These are phyloP conservation scores for Suhomyces yuchorum DNA, from an alignment of 1,139 yeast species.

Conservation along the genomic window DNA sequence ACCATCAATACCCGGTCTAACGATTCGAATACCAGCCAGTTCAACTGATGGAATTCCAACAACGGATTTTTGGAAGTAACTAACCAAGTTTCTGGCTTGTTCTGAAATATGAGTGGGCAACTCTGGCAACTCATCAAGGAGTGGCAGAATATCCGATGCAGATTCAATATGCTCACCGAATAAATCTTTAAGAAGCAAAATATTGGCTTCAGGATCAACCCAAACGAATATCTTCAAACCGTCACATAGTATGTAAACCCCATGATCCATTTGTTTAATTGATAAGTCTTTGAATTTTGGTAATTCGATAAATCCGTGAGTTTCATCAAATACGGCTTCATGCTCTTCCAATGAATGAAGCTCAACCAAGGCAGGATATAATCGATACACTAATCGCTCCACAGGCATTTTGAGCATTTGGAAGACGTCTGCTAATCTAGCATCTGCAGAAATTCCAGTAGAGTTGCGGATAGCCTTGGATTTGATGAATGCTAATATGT, in stretches of 20 bases:
- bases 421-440: constrained; percentile 61
- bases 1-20: constrained; percentile 68
- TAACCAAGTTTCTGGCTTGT: constrained; percentile 66
- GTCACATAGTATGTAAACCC: constrained; percentile 77
- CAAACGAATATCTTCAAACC: constrained; percentile 66
- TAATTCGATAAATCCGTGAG: constrained; percentile 53
- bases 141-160: constrained; percentile 47
- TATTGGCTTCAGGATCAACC: constrained; percentile 72
- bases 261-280: constrained; percentile 58
- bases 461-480: constrained; percentile 60
- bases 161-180: constrained; percentile 59
- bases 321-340: constrained; percentile 52
- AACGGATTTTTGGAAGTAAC: constrained; percentile 48
- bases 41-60: constrained; percentile 33
- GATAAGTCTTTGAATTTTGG: constrained; percentile 51
- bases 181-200: constrained; percentile 68
- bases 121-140: constrained; percentile 67
- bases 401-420: constrained; percentile 58
- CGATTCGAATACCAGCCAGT: constrained; percentile 55
- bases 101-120: constrained; percentile 68
- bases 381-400: constrained; percentile 59
- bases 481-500: constrained; percentile 70
- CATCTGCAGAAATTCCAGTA: constrained; percentile 50
- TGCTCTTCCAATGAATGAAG: constrained; percentile 64
- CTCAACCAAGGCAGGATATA: constrained; percentile 82